Evolutionary conservation across 495 filamentous ascomycete genomes (phyloP).

Genomic region (Lasiosphaeriaceae sp.): DNA sequence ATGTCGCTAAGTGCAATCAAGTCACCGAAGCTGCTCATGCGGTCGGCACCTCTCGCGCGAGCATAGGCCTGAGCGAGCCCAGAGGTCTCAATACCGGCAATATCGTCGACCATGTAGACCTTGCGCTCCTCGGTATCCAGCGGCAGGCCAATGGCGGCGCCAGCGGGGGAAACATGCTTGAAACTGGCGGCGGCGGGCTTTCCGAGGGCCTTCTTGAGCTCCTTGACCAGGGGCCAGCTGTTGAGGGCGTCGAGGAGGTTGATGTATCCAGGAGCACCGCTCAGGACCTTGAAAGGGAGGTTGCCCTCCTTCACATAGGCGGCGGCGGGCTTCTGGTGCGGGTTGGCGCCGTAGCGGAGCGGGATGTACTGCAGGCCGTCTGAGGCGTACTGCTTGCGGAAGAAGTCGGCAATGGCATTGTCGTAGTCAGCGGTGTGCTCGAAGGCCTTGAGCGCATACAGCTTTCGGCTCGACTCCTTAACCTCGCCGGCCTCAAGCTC

Average conservation of each 20-base stretch:
- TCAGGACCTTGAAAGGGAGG: slow-evolving; percentile 95
- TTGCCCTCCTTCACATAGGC: slow-evolving; percentile 67
- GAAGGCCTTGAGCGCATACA: slow-evolving; percentile 93
- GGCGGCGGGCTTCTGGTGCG: slow-evolving; percentile 92
- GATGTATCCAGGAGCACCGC: slow-evolving; percentile 90
- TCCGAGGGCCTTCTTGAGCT: slow-evolving; percentile 81
- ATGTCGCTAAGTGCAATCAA: slow-evolving; percentile 88
- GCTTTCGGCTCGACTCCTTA: slow-evolving; percentile 72
- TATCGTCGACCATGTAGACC: slow-evolving; percentile 97
- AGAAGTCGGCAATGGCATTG: slow-evolving; percentile 89
- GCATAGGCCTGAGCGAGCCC: slow-evolving; percentile 90
- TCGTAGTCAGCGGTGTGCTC: slow-evolving; percentile 99
- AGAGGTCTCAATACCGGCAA: slow-evolving; percentile 79
- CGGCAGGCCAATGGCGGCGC: slow-evolving; percentile 87
- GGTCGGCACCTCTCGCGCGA: slow-evolving; percentile 87
- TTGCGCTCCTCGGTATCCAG: slow-evolving; percentile 84
- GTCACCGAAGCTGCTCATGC: slow-evolving; percentile 97
- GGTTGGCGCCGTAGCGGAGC: slow-evolving; percentile 93
- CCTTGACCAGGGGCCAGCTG: slow-evolving; percentile 94
- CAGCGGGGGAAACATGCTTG: slow-evolving; percentile 98
- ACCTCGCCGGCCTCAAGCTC: slow-evolving; percentile 86
- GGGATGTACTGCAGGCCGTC: slow-evolving; percentile 77
- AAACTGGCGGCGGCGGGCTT: slow-evolving; percentile 95
- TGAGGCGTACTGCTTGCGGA: slow-evolving; percentile 90
- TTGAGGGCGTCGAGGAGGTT: slow-evolving; percentile 96